These are phyloP conservation scores for Ciborinia camelliae DNA, from an alignment of 2,329 filamentous ascomycete species.

Conservation along the genomic window DNA sequence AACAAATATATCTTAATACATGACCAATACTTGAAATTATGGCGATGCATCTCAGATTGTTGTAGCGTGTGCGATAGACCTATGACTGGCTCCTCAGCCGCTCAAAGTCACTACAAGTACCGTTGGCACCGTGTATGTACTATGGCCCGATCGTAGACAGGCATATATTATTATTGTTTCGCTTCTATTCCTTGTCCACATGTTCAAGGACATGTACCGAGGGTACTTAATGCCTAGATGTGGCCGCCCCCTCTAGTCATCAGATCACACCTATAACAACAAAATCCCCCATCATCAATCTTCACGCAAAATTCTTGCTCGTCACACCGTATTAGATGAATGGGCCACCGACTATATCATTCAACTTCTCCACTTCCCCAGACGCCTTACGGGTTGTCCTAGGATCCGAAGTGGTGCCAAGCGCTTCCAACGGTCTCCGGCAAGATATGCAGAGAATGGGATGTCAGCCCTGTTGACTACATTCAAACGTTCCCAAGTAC, in stretches of 20 bases:
- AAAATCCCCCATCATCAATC: constrained; percentile 12
- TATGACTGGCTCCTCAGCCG: constrained; percentile 28
- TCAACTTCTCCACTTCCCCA: constrained; percentile 19
- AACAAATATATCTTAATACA: constrained; percentile 12
- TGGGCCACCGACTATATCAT: constrained; percentile 16
- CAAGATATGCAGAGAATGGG: constrained; percentile 33
- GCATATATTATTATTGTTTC: constrained; percentile 26
- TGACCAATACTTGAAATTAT: constrained; percentile 10
- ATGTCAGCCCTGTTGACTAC: constrained; percentile 33
- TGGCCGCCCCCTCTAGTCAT: constrained; percentile 29
- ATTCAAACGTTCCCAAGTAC: constrained; percentile 29
- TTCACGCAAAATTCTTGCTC: constrained; percentile 10
- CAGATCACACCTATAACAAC: constrained; percentile 29
- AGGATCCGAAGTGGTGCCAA: constrained; percentile 18
- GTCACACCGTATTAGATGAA: constrained; percentile 14
- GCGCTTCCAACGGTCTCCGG: constrained; percentile 21
- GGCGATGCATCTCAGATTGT: background rate
- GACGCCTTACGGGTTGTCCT: constrained; percentile 14
- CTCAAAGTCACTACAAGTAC: constrained; percentile 43
- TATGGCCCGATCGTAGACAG: constrained; percentile 38
- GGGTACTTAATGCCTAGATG: constrained; percentile 28
- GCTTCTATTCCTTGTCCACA: constrained; percentile 30
- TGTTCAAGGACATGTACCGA: constrained; percentile 34
- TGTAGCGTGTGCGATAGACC: constrained; percentile 1
- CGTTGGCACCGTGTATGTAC: constrained; percentile 40